A percentile compares a stretch with the other conserved stretches of the same genome.
Conservation (phyloP, 23 red algal species). For the Agarophyton chilense region DNA sequence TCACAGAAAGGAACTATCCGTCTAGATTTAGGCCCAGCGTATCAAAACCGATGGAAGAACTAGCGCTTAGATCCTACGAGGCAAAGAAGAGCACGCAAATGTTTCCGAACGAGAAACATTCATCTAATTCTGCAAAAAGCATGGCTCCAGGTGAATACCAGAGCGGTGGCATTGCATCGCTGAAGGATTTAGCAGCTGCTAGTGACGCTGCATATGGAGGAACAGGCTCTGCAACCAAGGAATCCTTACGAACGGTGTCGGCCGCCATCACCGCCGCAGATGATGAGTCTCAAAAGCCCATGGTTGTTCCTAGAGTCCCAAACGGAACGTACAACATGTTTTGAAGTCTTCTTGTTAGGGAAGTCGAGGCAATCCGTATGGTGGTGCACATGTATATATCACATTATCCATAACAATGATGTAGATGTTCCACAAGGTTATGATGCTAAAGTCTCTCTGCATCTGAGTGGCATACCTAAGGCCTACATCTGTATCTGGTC, state of each 20-base stretch:
- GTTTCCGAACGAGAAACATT: slow-evolving; percentile 7
- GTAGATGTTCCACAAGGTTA: slow-evolving; percentile 12
- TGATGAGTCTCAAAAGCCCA: slow-evolving; percentile 8
- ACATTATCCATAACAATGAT: slow-evolving; percentile 9
- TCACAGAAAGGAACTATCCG: slow-evolving; percentile 20
- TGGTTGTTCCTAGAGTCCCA: background rate
- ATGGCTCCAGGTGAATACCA: slow-evolving; percentile 3
- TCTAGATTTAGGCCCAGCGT: slow-evolving; percentile 41
- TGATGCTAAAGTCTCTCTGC: background rate
- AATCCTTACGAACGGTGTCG: slow-evolving; percentile 52
- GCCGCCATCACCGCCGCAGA: slow-evolving; percentile 34
- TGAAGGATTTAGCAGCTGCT: slow-evolving; percentile 49
- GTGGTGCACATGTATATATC: slow-evolving; percentile 20
- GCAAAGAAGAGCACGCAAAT: slow-evolving; percentile 5
- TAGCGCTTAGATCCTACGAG: slow-evolving; percentile 52
- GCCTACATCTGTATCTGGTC: slow-evolving; percentile 11
- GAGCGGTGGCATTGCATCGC: slow-evolving; percentile 39
- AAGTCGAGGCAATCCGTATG: background rate
- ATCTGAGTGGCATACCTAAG: slow-evolving; percentile 5
- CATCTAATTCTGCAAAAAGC: slow-evolving; percentile 1
- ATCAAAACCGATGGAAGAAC: slow-evolving; percentile 34
- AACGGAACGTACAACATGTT: slow-evolving; percentile 68
- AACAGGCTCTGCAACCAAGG: slow-evolving; percentile 49
- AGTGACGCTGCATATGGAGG: slow-evolving; percentile 62
- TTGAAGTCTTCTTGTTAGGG: background rate